Evolutionary conservation across 805 yeast genomes (phyloP).

Genomic region (Ogataea allantospora): DNA sequence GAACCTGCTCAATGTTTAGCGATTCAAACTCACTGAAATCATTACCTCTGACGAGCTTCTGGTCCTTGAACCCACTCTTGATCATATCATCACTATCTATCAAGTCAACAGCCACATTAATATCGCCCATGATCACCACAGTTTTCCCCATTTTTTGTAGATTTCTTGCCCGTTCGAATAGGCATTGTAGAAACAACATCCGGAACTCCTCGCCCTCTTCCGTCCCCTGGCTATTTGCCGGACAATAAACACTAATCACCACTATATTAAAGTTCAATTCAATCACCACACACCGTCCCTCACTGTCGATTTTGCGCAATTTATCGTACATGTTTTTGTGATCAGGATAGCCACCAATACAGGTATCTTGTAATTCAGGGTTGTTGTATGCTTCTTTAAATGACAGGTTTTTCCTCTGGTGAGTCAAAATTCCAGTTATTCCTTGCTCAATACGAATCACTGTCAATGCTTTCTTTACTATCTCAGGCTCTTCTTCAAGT

Average conservation of each 20-base stretch:
- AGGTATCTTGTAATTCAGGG: slow-evolving; percentile 12
- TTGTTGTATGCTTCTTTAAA: slow-evolving; percentile 29
- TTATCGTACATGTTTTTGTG: slow-evolving; percentile 33
- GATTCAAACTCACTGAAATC: slow-evolving; percentile 34
- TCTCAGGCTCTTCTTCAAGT: slow-evolving; percentile 39
- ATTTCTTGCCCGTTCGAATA: slow-evolving; percentile 61
- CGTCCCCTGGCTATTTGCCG: slow-evolving; percentile 79
- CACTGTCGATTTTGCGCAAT: slow-evolving; percentile 58
- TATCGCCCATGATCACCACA: slow-evolving; percentile 84
- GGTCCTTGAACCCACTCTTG: slow-evolving; percentile 41
- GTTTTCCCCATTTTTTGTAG: slow-evolving; percentile 57
- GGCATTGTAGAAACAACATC: slow-evolving; percentile 51
- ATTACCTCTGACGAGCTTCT: slow-evolving; percentile 30
- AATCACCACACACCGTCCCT: slow-evolving; percentile 77
- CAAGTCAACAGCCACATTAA: slow-evolving; percentile 76
- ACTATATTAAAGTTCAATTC: slow-evolving; percentile 67
- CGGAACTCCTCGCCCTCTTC: slow-evolving; percentile 64
- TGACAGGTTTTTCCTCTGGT: slow-evolving; percentile 18
- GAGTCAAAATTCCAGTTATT: slow-evolving; percentile 61
- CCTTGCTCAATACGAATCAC: slow-evolving; percentile 88
- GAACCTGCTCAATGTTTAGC: slow-evolving; percentile 32
- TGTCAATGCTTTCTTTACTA: slow-evolving; percentile 38
- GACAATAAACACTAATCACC: slow-evolving; percentile 74
- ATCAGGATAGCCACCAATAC: slow-evolving; percentile 74
- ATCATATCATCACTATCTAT: slow-evolving; percentile 79